Conservation (phyloP, 2,329 filamentous ascomycete species). For the Penicillium nordicum region DNA sequence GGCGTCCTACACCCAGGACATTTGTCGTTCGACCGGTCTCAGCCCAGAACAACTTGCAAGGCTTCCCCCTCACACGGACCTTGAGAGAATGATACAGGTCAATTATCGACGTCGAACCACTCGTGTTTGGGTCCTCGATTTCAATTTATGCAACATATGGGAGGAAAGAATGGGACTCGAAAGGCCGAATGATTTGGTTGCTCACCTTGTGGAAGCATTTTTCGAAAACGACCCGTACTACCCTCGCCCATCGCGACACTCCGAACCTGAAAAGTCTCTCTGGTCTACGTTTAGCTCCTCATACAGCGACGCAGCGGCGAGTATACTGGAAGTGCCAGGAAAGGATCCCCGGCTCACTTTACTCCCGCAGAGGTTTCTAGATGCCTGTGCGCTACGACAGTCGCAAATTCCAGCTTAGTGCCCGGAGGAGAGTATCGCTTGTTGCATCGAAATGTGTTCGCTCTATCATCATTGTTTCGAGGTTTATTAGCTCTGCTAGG, state of each 20-base stretch:
- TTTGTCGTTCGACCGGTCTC: background rate
- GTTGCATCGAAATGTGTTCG: too few relatives aligned
- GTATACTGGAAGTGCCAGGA: background rate
- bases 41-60: background rate
- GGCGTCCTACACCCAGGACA: background rate
- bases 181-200: background rate
- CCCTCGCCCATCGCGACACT: background rate
- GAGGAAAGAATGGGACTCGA: background rate
- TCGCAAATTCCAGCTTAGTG: too few relatives aligned
- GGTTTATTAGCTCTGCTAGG: too few relatives aligned
- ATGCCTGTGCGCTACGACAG: background rate
- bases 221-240: constrained; percentile 12
- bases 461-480: too few relatives aligned
- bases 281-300: background rate
- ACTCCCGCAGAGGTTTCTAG: background rate
- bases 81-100: background rate
- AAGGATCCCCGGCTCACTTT: background rate
- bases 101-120: background rate
- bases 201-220: constrained; percentile 5
- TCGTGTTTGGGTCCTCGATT: constrained; percentile 2
- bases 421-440: too few relatives aligned
- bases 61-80: constrained; percentile 1
- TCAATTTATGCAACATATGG: constrained; percentile 8
- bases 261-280: background rate
- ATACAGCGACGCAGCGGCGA: background rate